Conservation (phyloP, 2,329 filamentous ascomycete genomes). For the Trichoderma gracile region DNA sequence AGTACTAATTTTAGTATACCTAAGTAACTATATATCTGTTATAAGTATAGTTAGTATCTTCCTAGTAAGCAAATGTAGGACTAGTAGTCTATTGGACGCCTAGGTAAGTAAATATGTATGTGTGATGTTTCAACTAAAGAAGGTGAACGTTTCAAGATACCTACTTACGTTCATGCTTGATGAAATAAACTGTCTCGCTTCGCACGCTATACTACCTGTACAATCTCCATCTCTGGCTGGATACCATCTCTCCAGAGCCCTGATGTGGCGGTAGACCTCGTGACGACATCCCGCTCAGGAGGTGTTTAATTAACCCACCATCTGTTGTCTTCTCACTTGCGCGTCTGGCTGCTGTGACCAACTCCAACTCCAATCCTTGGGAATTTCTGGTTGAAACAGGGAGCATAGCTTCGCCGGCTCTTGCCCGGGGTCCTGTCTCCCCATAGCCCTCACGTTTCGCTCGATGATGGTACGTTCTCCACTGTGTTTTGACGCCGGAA, state of each 20-base stretch:
- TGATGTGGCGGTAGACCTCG: constrained; percentile 15
- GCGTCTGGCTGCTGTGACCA: constrained; percentile 7
- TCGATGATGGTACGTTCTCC: constrained; percentile 51
- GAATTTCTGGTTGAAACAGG: constrained; percentile 17
- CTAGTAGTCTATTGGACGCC: neutral
- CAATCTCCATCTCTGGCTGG: neutral
- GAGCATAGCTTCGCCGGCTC: constrained; percentile 32
- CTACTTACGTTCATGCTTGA: constrained; percentile 1
- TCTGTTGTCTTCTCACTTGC: constrained; percentile 3
- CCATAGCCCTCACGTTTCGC: constrained; percentile 41
- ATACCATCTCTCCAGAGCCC: neutral
- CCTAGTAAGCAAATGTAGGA: too few species aligned
- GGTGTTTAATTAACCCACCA: constrained; percentile 16
- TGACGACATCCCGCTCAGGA: constrained; percentile 20
- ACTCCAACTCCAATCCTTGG: neutral
- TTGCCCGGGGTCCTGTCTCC: constrained; percentile 40
- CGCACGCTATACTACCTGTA: neutral
- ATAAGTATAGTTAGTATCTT: neutral
- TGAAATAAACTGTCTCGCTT: constrained; percentile 2
- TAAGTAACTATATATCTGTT: neutral
- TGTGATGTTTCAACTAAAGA: neutral
- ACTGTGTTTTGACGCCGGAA: neutral
- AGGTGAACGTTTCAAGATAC: constrained; percentile 9
- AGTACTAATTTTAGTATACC: too few species aligned
- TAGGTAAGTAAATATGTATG: neutral